These are phyloP conservation scores for Fusarium sp. DNA, from an alignment of 2,329 filamentous ascomycete species.

Conservation along the genomic window DNA sequence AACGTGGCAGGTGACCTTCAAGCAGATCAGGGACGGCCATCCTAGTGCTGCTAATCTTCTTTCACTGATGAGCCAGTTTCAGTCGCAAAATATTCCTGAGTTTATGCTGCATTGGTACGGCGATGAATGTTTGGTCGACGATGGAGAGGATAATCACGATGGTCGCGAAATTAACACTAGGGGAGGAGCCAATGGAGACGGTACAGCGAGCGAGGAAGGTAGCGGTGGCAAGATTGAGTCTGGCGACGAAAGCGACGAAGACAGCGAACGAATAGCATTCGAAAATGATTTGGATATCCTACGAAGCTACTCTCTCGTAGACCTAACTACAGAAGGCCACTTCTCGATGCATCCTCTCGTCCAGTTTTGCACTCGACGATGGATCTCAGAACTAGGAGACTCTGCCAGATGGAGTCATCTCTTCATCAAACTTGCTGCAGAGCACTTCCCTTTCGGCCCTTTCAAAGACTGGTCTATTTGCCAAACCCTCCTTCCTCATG, in stretches of 20 bases:
- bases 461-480: not conserved
- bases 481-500: not conserved
- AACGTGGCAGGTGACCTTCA: slow-evolving; percentile 14
- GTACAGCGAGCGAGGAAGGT: not conserved
- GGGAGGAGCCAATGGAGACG: not conserved
- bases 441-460: not conserved
- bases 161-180: no score
- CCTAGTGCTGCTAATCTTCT: slow-evolving; percentile 5
- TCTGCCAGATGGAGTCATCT: not conserved
- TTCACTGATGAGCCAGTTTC: slow-evolving; percentile 23
- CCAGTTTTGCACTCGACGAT: not conserved
- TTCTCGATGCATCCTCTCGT: slow-evolving; percentile 1
- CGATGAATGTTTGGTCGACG: not conserved
- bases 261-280: not conserved
- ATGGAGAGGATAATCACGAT: no score
- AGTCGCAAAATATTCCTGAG: not conserved
- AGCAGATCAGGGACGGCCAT: not conserved
- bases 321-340: rapidly evolving
- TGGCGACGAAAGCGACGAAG: not conserved
- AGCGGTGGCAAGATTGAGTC: not conserved
- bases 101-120: not conserved
- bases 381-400: not conserved
- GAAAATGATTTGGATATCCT: not conserved
- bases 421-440: not conserved
- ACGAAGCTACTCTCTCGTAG: not conserved